Evolutionary conservation across 192 early-diverging fungal species (phyloP).

Genomic region (Dissophora globulifera): DNA sequence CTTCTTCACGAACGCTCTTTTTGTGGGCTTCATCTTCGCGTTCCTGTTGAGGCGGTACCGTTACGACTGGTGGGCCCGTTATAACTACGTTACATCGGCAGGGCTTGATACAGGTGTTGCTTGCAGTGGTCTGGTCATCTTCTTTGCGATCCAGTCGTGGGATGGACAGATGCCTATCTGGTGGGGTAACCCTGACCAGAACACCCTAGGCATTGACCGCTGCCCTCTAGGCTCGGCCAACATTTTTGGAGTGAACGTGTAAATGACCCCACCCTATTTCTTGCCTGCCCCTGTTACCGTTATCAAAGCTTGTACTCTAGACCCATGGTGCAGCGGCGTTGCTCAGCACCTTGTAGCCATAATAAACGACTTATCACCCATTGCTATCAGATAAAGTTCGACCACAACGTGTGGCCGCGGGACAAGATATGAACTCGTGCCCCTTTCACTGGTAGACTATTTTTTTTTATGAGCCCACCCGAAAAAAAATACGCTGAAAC

Average conservation of each 20-base stretch:
- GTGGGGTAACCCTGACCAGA: conserved; percentile 26
- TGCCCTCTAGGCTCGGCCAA: conserved; percentile 23
- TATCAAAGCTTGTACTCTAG: no score
- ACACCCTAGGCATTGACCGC: conserved; percentile 24
- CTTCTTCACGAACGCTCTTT: conserved; percentile 49
- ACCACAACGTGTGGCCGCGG: no score
- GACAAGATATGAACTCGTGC: no score
- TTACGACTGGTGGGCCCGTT: conserved; percentile 66
- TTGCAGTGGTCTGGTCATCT: conserved; percentile 54
- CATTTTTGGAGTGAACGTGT: background rate
- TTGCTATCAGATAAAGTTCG: no score
- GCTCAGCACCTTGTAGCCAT: background rate
- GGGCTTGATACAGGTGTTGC: conserved; percentile 57
- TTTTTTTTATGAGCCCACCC: no score
- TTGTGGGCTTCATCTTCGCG: conserved; percentile 70
- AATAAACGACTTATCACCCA: no score
- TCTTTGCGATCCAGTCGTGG: conserved; percentile 48
- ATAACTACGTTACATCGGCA: conserved; percentile 58
- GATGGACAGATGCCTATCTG: conserved; percentile 25
- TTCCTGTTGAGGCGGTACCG: conserved; percentile 69
- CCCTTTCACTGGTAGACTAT: no score
- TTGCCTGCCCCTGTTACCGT: no score
- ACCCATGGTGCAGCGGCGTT: no score
- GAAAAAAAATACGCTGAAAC: no score
- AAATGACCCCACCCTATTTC: background rate